These are phyloP conservation scores for Elaeagnus macrophylla DNA, from an alignment of 306 rosid genomes.

Conservation along the genomic window DNA sequence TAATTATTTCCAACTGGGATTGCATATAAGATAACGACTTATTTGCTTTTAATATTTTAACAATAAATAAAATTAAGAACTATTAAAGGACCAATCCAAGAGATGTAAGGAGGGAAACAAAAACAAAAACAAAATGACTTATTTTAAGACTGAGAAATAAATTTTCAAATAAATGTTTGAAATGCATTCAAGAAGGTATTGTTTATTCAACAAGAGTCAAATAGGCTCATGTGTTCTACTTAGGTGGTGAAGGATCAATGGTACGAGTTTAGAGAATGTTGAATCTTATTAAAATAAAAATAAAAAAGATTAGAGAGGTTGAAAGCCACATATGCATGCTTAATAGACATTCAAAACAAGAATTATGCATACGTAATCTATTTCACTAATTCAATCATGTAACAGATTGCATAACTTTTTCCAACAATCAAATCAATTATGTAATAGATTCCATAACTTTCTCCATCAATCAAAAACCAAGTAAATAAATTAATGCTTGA, in stretches of 20 bases:
- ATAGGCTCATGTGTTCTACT: conserved; percentile 5
- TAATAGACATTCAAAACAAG: too few relatives aligned
- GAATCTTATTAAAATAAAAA: too few relatives aligned
- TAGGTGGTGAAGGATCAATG: not conserved
- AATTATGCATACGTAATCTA: not conserved
- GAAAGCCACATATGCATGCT: too few relatives aligned
- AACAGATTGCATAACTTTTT: too few relatives aligned
- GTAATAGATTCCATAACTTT: not conserved
- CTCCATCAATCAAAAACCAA: not conserved
- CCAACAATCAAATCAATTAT: too few relatives aligned
- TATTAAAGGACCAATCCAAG: too few relatives aligned
- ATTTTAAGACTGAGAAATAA: not conserved
- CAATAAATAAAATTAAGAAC: too few relatives aligned
- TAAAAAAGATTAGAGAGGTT: not conserved
- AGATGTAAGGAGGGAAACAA: too few relatives aligned
- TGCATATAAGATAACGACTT: not conserved
- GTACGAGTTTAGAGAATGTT: not conserved
- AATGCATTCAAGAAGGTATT: not conserved
- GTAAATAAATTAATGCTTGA: not conserved
- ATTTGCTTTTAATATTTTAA: not conserved
- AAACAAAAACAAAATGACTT: too few relatives aligned
- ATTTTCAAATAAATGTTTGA: not conserved
- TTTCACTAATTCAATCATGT: not conserved
- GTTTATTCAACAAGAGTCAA: not conserved
- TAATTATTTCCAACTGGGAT: too few relatives aligned